Evolutionary conservation across 306 rosid genomes (phyloP).

Genomic region (Casuarina equisetifolia): DNA sequence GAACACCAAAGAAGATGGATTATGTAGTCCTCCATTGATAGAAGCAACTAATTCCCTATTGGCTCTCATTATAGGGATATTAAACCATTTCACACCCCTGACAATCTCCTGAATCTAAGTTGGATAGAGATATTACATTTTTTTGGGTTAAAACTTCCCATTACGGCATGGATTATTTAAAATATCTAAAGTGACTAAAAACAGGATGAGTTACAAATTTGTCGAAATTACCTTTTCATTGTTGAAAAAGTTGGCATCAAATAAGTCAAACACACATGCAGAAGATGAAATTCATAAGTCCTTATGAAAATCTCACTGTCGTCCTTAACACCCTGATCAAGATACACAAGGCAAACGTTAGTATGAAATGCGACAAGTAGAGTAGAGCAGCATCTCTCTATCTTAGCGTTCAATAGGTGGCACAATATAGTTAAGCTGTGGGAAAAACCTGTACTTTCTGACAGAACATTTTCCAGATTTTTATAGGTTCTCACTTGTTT

Average conservation of each 20-base stretch:
- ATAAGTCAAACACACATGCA: slow-evolving; percentile 43
- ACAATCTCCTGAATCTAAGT: slow-evolving; percentile 52
- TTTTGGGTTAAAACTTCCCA: not conserved
- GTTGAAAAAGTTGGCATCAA: slow-evolving; percentile 68
- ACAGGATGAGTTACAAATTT: not conserved
- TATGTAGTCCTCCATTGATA: slow-evolving; percentile 60
- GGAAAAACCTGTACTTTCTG: slow-evolving; percentile 46
- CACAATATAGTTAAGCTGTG: slow-evolving; percentile 13
- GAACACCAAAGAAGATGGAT: slow-evolving; percentile 62
- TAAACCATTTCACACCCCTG: slow-evolving; percentile 47
- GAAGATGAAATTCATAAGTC: slow-evolving; percentile 32
- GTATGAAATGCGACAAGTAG: not conserved
- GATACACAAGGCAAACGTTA: not conserved
- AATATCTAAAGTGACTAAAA: not conserved
- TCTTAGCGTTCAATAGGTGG: not conserved
- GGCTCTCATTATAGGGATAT: slow-evolving; percentile 52
- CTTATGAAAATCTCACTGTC: slow-evolving; percentile 24
- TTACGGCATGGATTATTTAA: not conserved
- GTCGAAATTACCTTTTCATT: slow-evolving; percentile 41
- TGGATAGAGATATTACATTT: slow-evolving; percentile 7
- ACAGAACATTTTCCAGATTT: slow-evolving; percentile 41
- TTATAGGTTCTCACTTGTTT: slow-evolving; percentile 41
- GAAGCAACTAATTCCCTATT: slow-evolving; percentile 62
- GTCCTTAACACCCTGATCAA: slow-evolving; percentile 51
- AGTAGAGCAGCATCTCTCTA: not conserved